Percentiles rank a stretch among this genome's conserved stretches.
These are phyloP conservation scores for Circinella umbellata DNA, from an alignment of 371 early-diverging fungal genomes.

Conservation along the genomic window DNA sequence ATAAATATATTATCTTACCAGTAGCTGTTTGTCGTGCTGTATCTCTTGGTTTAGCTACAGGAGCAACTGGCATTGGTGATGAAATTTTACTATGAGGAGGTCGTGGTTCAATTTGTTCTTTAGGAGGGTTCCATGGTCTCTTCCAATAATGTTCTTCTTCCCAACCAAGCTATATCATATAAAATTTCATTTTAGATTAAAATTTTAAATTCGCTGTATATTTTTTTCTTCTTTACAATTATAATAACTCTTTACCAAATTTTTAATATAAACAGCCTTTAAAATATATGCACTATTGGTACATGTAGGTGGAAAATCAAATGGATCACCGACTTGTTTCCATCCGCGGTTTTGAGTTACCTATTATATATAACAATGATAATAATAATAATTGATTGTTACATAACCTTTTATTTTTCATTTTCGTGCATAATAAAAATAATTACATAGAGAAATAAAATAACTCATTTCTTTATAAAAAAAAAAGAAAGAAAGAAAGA, in stretches of 20 bases:
- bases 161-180: conserved; percentile 42
- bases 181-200: no score
- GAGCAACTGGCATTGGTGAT: conserved; percentile 18
- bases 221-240: no score
- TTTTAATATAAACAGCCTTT: conserved; percentile 76
- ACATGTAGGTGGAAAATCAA: conserved; percentile 84
- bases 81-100: conserved; percentile 17
- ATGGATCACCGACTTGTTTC: conserved; percentile 78
- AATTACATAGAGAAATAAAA: neutral
- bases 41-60: conserved; percentile 22
- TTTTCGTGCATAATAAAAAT: neutral
- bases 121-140: conserved; percentile 51
- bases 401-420: neutral
- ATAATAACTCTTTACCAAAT: conserved; percentile 43
- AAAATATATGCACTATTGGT: conserved; percentile 85
- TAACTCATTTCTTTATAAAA: neutral
- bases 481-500: no score
- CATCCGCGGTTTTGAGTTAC: conserved; percentile 80
- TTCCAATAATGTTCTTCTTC: conserved; percentile 55
- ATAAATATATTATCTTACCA: conserved; percentile 3
- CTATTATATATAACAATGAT: conserved; percentile 29
- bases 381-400: no score
- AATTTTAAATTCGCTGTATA: no score
- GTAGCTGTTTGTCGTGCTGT: conserved; percentile 40
- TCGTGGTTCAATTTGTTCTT: conserved; percentile 28